phyloP scores from a whole-genome alignment of 2,329 filamentous ascomycete genomes.

The Monilinia aucupariae region DNA sequence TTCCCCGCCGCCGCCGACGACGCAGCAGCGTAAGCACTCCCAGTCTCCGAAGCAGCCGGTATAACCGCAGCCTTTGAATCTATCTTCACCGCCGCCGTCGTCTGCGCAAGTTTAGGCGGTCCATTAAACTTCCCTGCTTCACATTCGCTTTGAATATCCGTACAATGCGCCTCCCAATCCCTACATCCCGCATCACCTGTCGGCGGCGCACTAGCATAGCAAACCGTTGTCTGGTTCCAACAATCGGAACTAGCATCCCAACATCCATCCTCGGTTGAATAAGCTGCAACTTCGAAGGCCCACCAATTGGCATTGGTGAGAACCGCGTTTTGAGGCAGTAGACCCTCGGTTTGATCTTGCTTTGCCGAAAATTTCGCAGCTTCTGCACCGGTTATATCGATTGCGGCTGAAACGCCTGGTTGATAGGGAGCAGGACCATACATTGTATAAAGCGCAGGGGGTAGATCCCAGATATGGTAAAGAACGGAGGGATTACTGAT shows the following conservation, averaged over 20 bases:
- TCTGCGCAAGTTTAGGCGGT: conserved; percentile 37
- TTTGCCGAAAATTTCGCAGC: conserved; percentile 16
- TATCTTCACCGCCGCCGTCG: not conserved
- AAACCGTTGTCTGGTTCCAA: conserved; percentile 54
- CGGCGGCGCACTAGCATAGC: conserved; percentile 54
- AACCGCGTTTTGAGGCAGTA: conserved; percentile 52
- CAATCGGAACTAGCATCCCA: conserved; percentile 52
- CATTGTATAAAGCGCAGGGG: conserved; percentile 48
- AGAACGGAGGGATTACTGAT: conserved; percentile 49
- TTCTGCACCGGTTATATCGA: not conserved
- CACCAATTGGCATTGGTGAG: conserved; percentile 70
- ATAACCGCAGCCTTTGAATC: not conserved
- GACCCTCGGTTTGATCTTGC: conserved; percentile 42
- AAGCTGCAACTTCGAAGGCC: conserved; percentile 53
- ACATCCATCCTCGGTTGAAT: conserved; percentile 52
- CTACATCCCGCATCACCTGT: conserved; percentile 56
- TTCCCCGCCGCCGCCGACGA: not conserved
- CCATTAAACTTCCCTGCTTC: conserved; percentile 41
- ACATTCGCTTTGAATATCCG: conserved; percentile 42
- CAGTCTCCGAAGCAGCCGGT: not conserved
- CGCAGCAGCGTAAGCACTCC: not conserved
- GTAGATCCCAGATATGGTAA: conserved; percentile 58
- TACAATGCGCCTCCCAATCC: conserved; percentile 59
- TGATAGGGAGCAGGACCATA: conserved; percentile 47
- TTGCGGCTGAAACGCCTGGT: conserved; percentile 15